Percentiles rank a stretch among this genome's conserved stretches.
Conservation (phyloP, 179 eudicot genomes). For the Heliamphora pulchella region DNA sequence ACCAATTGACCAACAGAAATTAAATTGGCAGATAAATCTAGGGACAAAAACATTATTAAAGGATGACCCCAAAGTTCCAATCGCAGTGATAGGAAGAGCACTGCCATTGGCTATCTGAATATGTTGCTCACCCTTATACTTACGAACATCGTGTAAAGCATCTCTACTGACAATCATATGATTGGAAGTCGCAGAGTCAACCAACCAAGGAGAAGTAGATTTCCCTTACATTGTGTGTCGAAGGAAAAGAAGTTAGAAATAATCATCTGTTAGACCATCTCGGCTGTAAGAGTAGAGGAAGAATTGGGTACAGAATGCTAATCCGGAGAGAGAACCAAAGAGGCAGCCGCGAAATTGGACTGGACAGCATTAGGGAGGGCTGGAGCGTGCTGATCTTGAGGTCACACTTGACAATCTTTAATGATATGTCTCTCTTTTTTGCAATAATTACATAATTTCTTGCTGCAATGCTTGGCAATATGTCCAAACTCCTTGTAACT, state of each 20-base stretch:
- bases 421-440: conserved; percentile 7
- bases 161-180: background rate
- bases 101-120: conserved; percentile 5
- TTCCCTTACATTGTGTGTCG: conserved; percentile 6
- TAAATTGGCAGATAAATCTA: background rate
- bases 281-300: background rate
- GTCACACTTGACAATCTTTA: background rate
- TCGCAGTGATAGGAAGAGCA: conserved; percentile 4
- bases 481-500: conserved; percentile 9
- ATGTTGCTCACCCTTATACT: background rate
- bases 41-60: conserved; percentile 1
- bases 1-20: conserved; percentile 16
- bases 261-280: conserved; percentile 12
- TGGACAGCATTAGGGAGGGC: background rate
- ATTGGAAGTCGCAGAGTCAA: background rate
- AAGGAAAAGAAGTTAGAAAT: conserved; percentile 1
- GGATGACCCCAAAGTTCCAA: conserved; percentile 3
- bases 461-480: conserved; percentile 10
- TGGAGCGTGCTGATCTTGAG: background rate
- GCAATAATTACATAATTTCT: conserved; percentile 14
- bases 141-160: background rate
- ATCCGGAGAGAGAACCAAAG: background rate
- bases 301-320: background rate
- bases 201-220: background rate
- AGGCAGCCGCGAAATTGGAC: background rate